Evolutionary conservation across 192 early-diverging fungal genomes (phyloP).

Genomic region (Mortierella claussenii): DNA sequence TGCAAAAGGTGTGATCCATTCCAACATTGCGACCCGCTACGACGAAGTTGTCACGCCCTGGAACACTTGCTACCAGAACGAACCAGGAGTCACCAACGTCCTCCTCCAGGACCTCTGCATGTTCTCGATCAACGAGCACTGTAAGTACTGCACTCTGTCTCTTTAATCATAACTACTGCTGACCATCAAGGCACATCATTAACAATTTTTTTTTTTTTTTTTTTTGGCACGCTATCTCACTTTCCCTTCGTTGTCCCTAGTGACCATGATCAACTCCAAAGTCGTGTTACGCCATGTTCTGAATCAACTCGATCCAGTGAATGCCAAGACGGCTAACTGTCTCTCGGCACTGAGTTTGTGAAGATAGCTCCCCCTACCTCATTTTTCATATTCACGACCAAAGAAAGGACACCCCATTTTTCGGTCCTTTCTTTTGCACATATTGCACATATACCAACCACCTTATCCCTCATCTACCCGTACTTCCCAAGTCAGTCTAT

Average conservation of each 20-base stretch:
- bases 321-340: constrained; percentile 31
- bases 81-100: constrained; percentile 14
- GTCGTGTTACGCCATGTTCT: constrained; percentile 25
- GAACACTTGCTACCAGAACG: constrained; percentile 7
- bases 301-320: constrained; percentile 40
- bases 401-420: background rate
- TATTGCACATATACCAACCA: too few relatives aligned
- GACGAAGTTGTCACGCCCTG: constrained; percentile 44
- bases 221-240: background rate
- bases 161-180: background rate
- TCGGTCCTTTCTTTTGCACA: background rate
- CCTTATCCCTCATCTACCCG: too few relatives aligned
- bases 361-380: background rate
- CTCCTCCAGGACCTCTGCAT: constrained; percentile 30
- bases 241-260: constrained; percentile 3
- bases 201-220: background rate
- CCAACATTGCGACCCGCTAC: constrained; percentile 32
- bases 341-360: constrained; percentile 4
- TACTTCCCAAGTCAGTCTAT: too few relatives aligned
- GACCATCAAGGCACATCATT: background rate
- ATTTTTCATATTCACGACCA: too few relatives aligned
- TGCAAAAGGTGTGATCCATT: constrained; percentile 23
- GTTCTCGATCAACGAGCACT: constrained; percentile 37
- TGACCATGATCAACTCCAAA: constrained; percentile 36
- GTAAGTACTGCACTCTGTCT: constrained; percentile 30